Evolutionary conservation across 2,329 filamentous ascomycete species (phyloP).

Genomic region (Pleoardoris graminearum): DNA sequence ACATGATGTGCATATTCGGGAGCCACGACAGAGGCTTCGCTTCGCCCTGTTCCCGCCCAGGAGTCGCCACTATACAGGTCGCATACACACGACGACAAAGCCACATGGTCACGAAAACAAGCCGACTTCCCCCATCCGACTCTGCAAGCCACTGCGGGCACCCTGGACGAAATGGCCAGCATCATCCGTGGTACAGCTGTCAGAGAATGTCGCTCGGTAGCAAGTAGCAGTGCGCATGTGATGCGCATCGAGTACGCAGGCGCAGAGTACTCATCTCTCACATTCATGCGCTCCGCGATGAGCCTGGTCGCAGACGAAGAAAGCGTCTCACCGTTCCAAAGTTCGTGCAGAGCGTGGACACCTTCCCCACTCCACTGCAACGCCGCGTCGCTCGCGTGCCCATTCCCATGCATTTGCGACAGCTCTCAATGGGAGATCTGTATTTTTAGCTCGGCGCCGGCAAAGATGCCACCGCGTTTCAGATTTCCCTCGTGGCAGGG

Average conservation of each 20-base stretch:
- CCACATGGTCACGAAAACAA: slow-evolving; percentile 8
- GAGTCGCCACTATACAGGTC: not conserved
- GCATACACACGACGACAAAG: slow-evolving; percentile 2
- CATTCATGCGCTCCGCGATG: not conserved
- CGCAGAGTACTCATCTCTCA: not conserved
- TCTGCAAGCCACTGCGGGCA: not conserved
- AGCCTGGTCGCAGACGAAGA: not conserved
- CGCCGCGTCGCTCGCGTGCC: not conserved
- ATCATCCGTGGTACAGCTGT: not conserved
- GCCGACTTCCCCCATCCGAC: slow-evolving; percentile 1
- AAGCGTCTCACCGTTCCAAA: not conserved
- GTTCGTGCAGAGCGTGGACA: not conserved
- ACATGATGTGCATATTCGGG: slow-evolving; percentile 1
- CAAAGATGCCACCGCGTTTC: slow-evolving; percentile 10
- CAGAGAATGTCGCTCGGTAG: slow-evolving; percentile 1
- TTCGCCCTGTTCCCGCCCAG: not conserved
- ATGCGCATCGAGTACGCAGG: not conserved
- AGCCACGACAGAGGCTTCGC: not conserved
- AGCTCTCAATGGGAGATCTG: not conserved
- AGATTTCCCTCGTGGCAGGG: slow-evolving; percentile 14
- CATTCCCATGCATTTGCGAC: not conserved
- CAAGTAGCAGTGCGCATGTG: not conserved
- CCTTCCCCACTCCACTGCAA: not conserved
- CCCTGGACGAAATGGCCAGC: not conserved
- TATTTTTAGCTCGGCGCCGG: slow-evolving; percentile 9